These are phyloP conservation scores for Thielaviopsis punctulata DNA, from an alignment of 2,329 filamentous ascomycete species.

Conservation along the genomic window DNA sequence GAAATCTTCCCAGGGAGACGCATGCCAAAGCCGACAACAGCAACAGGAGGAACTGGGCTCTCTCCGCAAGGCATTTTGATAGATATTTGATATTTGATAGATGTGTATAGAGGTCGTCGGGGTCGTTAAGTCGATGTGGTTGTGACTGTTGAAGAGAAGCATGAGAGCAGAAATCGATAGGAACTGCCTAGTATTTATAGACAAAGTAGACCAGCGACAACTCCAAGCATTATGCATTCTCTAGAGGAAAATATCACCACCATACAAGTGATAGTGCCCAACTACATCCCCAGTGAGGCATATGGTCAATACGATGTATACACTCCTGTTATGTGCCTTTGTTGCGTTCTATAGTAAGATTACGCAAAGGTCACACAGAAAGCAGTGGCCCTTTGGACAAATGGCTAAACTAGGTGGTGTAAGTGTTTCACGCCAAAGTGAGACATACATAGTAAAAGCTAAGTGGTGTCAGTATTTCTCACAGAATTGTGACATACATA, in stretches of 20 bases:
- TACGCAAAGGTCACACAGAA: not conserved
- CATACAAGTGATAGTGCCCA: too few species aligned
- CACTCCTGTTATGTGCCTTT: not conserved
- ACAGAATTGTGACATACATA: too few species aligned
- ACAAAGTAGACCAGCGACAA: not conserved
- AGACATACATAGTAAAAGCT: too few species aligned
- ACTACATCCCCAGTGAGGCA: too few species aligned
- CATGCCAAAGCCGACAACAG: slow-evolving; percentile 20
- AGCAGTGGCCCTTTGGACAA: not conserved
- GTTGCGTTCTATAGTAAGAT: not conserved
- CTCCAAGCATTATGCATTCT: not conserved
- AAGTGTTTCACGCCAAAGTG: not conserved
- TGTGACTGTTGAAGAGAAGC: not conserved
- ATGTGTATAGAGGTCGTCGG: not conserved
- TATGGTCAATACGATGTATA: not conserved
- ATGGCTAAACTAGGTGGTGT: not conserved
- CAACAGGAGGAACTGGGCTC: slow-evolving; percentile 15
- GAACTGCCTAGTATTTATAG: not conserved
- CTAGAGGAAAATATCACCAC: too few species aligned
- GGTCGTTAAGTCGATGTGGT: not conserved
- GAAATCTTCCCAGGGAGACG: slow-evolving; percentile 18
- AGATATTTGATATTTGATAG: not conserved
- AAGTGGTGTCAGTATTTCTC: too few species aligned
- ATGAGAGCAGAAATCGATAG: not conserved
- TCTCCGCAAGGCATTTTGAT: not conserved